These are phyloP conservation scores for Naganishia albida DNA, from an alignment of 1,284 basidiomycete genomes.

Conservation along the genomic window DNA sequence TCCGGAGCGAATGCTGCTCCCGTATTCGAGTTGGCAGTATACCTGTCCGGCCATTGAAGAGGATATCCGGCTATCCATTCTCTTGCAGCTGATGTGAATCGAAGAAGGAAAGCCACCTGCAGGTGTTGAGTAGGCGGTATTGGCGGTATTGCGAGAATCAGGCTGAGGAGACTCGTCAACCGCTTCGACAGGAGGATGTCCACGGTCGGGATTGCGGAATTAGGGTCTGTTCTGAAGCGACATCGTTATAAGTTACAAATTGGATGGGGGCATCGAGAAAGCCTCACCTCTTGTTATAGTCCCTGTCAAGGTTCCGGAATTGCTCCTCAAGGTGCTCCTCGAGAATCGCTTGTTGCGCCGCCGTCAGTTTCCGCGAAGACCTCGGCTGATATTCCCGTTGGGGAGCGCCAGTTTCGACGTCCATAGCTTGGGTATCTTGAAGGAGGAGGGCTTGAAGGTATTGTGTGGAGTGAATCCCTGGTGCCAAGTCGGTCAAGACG, in stretches of 20 bases:
- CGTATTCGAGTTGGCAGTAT: neutral
- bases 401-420: too few relatives aligned
- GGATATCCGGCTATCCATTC: constrained; percentile 25
- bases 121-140: constrained; percentile 4
- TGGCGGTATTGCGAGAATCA: constrained; percentile 20
- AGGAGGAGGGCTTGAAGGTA: too few relatives aligned
- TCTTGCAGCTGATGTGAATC: constrained; percentile 8
- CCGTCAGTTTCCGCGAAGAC: constrained; percentile 6
- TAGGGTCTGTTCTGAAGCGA: constrained; percentile 8
- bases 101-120: constrained; percentile 11
- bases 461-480: too few relatives aligned
- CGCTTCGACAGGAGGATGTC: constrained; percentile 7
- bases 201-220: constrained; percentile 9
- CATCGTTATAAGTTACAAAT: too few relatives aligned
- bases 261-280: neutral
- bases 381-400: neutral
- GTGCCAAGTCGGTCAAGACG: too few relatives aligned
- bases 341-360: constrained; percentile 12
- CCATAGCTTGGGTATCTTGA: too few relatives aligned
- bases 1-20: neutral
- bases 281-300: constrained; percentile 20
- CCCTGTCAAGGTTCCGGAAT: constrained; percentile 19
- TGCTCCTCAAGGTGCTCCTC: constrained; percentile 17
- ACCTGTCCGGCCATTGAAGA: constrained; percentile 14
- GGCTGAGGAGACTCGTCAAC: neutral